Conservation (phyloP, 768 basidiomycete genomes). For the Holtermanniella nyarrowii region DNA sequence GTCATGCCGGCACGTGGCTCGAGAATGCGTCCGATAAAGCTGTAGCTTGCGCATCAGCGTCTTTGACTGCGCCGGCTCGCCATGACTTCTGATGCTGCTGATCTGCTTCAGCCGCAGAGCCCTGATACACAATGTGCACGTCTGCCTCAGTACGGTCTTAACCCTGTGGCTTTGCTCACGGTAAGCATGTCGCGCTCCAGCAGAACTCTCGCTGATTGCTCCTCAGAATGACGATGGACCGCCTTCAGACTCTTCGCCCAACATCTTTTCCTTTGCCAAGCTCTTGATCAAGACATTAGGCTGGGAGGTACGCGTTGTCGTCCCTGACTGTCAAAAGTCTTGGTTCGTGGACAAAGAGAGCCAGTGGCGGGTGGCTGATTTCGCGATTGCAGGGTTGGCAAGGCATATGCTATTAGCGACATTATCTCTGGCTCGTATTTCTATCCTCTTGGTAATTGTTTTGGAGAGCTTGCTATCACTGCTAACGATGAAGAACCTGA, state of each 20-base stretch:
- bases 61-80: too few relatives aligned
- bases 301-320: slow-evolving; percentile 42
- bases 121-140: background rate
- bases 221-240: slow-evolving; percentile 43
- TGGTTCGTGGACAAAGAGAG: slow-evolving; percentile 26
- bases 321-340: slow-evolving; percentile 40
- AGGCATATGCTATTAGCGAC: slow-evolving; percentile 39
- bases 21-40: too few relatives aligned
- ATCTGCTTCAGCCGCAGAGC: background rate
- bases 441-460: slow-evolving; percentile 34
- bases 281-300: slow-evolving; percentile 30
- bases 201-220: background rate
- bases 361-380: background rate
- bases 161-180: slow-evolving; percentile 35
- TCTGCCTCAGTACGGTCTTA: slow-evolving; percentile 10
- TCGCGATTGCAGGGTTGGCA: slow-evolving; percentile 32
- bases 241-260: slow-evolving; percentile 40
- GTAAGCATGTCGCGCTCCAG: slow-evolving; percentile 12
- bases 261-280: slow-evolving; percentile 41
- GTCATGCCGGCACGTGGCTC: too few relatives aligned
- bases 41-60: too few relatives aligned
- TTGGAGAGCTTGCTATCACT: background rate
- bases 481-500: slow-evolving; percentile 24
- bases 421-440: slow-evolving; percentile 38
- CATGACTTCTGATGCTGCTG: too few relatives aligned